phyloP scores from a whole-genome alignment of 2,329 filamentous ascomycete species.

The Aureobasidium melanogenum region DNA sequence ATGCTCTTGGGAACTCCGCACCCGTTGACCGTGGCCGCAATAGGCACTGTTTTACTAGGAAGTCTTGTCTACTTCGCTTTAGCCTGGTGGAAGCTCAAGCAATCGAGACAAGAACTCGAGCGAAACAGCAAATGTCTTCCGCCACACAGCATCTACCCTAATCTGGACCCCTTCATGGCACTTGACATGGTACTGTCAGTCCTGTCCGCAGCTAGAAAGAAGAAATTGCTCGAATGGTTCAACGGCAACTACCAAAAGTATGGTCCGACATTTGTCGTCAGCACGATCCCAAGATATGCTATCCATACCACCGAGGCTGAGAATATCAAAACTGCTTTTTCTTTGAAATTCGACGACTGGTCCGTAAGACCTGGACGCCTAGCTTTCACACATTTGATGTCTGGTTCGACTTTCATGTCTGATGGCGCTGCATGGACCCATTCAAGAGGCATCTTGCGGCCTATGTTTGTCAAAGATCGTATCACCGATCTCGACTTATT shows the following conservation, averaged over 20 bases:
- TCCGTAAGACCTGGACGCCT: constrained; percentile 23
- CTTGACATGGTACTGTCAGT: constrained; percentile 4
- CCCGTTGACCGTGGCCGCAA: not conserved
- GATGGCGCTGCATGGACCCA: constrained; percentile 33
- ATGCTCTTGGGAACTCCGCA: not conserved
- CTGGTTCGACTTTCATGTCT: constrained; percentile 35
- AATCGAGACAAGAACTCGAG: not conserved
- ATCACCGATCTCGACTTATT: constrained; percentile 48
- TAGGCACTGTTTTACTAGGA: not conserved
- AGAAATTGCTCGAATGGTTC: constrained; percentile 6
- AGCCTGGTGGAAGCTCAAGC: not conserved
- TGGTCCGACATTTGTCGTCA: constrained; percentile 32
- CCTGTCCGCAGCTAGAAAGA: constrained; percentile 3
- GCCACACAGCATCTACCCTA: not conserved
- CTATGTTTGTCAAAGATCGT: constrained; percentile 45
- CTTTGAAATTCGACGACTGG: constrained; percentile 40
- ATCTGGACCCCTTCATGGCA: not conserved
- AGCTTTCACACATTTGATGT: constrained; percentile 33
- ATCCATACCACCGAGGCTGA: constrained; percentile 39
- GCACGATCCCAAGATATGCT: constrained; percentile 23
- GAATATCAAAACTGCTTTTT: constrained; percentile 39
- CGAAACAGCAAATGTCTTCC: not conserved
- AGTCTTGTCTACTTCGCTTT: not conserved
- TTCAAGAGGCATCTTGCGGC: constrained; percentile 40
- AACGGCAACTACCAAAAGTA: not conserved